Evolutionary conservation across 805 yeast genomes (phyloP).

Genomic region (Kockiozyma suomiensis): DNA sequence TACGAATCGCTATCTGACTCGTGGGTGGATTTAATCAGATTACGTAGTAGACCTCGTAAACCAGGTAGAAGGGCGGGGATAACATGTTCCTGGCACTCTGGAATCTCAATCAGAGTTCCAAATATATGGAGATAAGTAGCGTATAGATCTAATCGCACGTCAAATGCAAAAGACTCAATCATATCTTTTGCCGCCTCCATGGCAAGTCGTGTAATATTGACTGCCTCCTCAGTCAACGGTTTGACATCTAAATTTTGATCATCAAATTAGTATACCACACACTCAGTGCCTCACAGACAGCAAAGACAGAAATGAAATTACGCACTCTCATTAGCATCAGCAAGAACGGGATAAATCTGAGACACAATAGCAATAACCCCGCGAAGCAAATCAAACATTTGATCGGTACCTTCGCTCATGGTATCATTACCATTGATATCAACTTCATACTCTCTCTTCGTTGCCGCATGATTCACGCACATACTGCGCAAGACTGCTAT

Average conservation of each 20-base stretch:
- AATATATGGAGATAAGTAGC: constrained; percentile 69
- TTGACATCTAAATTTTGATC: constrained; percentile 5
- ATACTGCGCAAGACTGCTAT: constrained; percentile 62
- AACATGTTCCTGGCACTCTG: constrained; percentile 45
- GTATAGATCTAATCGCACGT: constrained; percentile 69
- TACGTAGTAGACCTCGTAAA: constrained; percentile 50
- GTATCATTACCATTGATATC: constrained; percentile 44
- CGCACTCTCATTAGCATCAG: constrained; percentile 44
- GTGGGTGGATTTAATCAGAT: constrained; percentile 36
- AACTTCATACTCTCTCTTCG: constrained; percentile 22
- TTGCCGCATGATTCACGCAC: constrained; percentile 50
- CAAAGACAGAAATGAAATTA: neutral
- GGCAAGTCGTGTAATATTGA: constrained; percentile 37
- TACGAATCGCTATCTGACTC: constrained; percentile 29
- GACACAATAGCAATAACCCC: constrained; percentile 66
- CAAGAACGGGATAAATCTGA: constrained; percentile 60
- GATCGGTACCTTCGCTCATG: constrained; percentile 65
- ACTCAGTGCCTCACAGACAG: too few relatives aligned
- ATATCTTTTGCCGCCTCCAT: constrained; percentile 58
- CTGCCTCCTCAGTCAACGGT: constrained; percentile 26
- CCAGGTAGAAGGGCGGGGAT: constrained; percentile 57
- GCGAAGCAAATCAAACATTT: constrained; percentile 77
- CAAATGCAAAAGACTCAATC: constrained; percentile 64
- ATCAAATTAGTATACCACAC: too few relatives aligned
- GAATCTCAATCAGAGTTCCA: constrained; percentile 46